Evolutionary conservation across 768 basidiomycete species (phyloP), one percentile per base, ranked within the genome.

Genomic region (Naganishia randhawae): DNA sequence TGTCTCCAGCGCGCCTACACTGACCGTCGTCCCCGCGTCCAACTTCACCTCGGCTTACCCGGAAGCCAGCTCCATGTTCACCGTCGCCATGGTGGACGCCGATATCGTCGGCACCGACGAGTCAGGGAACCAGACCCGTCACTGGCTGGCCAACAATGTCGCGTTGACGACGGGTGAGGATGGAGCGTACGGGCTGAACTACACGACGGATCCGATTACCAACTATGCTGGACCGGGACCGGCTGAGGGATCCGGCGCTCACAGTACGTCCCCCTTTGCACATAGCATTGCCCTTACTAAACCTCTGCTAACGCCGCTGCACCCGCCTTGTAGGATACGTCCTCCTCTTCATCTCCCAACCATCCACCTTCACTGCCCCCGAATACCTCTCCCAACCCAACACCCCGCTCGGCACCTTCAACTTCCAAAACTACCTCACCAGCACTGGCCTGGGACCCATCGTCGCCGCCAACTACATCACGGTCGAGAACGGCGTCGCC

Each of bases 61-160:
- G 8, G 39, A 17, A 19, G 35, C 17, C 39, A 48, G 33, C n/a
- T 67, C 75, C 72, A 63, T 79, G 48, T 90, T 84, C 80, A 89
- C 89, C 29, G 76, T 91, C 39, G 82, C 85, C 62, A 89, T 92
- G 89, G 84, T 86, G 33, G 90, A 92, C 73, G 88, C 89, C 14
- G 86, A 86, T 68, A 75, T 84, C 27, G 87, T 87, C 41, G 89
- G 89, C 42, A 80, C 84, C 54, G 83, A 87, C 71, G 80, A 85
- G 63, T 54, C 42, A 3, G 64, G n/a, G 6, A 19, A 39, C 37
- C 72, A 77, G 71, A 89, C 86, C 57, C 84, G 88, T 64, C 91
- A 91, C 81, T 92, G 89, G 90, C 85, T 92, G 54, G 85, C 87
- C 69, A 90, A 91, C 77, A 82, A 84, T 27, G 89, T 85, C 51